phyloP scores from a whole-genome alignment of 2,329 filamentous ascomycete species.

The Diaporthe ilicicola region DNA sequence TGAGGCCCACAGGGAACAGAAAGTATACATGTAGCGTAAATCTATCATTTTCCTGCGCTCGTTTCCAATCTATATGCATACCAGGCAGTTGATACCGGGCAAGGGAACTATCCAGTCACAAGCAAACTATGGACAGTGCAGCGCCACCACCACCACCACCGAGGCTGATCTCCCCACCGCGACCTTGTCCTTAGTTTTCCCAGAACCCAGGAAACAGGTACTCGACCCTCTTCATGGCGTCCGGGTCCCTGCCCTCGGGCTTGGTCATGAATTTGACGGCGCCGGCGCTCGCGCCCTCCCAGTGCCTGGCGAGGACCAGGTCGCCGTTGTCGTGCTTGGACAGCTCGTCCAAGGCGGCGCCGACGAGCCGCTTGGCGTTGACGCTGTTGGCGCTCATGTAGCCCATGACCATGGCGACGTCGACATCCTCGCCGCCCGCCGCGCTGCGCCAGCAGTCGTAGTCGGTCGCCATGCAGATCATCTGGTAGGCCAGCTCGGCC shows the following conservation, averaged over 20 bases:
- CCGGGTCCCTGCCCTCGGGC: slow-evolving; percentile 73
- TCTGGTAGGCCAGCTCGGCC: slow-evolving; percentile 95
- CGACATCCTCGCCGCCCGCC: slow-evolving; percentile 68
- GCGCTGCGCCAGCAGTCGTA: slow-evolving; percentile 97
- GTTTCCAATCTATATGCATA: not conserved
- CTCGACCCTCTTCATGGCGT: slow-evolving; percentile 80
- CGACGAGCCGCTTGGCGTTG: slow-evolving; percentile 87
- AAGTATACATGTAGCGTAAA: not conserved
- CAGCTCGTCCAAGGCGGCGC: slow-evolving; percentile 86
- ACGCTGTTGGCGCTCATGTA: slow-evolving; percentile 94
- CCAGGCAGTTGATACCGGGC: not conserved
- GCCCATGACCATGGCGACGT: slow-evolving; percentile 95
- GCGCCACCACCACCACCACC: not conserved
- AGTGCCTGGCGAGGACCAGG: slow-evolving; percentile 81
- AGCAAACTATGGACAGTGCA: not conserved
- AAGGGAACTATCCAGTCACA: not conserved
- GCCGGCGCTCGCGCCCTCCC: slow-evolving; percentile 78
- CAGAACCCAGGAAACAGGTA: slow-evolving; percentile 91
- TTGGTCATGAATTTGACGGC: slow-evolving; percentile 86
- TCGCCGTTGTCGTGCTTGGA: slow-evolving; percentile 79
- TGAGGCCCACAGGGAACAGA: not conserved
- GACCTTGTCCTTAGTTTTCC: slow-evolving; percentile 43
- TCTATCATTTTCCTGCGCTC: not conserved
- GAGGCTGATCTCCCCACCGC: not conserved
- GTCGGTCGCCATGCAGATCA: slow-evolving; percentile 99